Conservation (phyloP, 1,284 basidiomycete genomes). For the Microbotryum lychnidis-dioicae region DNA sequence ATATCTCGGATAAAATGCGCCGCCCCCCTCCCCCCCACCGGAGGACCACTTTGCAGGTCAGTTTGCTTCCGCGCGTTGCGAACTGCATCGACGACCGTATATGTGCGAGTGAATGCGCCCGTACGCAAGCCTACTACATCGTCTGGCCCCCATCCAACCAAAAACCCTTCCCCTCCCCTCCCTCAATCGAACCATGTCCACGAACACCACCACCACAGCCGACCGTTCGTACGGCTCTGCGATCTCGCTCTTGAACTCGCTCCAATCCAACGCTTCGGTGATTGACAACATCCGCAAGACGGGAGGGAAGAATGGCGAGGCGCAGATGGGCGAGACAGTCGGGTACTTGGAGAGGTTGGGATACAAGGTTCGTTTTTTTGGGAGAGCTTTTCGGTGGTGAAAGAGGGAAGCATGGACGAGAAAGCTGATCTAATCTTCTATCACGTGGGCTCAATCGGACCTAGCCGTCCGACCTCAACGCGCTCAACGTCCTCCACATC, state of each 20-base stretch:
- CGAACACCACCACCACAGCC: not conserved
- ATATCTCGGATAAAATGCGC: too few species aligned
- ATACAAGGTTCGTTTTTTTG: constrained; percentile 57
- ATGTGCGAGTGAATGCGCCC: too few species aligned
- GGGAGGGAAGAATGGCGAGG: constrained; percentile 58
- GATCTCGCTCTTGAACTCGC: constrained; percentile 74
- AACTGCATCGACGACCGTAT: too few species aligned
- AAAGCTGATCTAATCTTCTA: too few species aligned
- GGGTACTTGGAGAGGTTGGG: constrained; percentile 84
- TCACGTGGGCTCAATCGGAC: too few species aligned
- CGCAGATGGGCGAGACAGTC: constrained; percentile 78
- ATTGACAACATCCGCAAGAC: constrained; percentile 75
- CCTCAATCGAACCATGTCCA: not conserved
- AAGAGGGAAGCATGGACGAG: not conserved
- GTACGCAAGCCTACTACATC: too few species aligned
- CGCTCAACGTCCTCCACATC: constrained; percentile 88
- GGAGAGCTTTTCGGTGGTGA: not conserved
- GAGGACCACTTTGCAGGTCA: too few species aligned
- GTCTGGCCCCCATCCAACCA: too few species aligned
- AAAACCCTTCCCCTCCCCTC: too few species aligned
- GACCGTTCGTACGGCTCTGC: constrained; percentile 53
- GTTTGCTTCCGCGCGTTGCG: too few species aligned
- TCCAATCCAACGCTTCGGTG: constrained; percentile 77
- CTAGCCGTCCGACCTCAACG: constrained; percentile 73
- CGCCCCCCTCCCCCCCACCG: too few species aligned